These are phyloP conservation scores for Trichocladium antarcticum DNA, from an alignment of 495 filamentous ascomycete species.

Conservation along the genomic window DNA sequence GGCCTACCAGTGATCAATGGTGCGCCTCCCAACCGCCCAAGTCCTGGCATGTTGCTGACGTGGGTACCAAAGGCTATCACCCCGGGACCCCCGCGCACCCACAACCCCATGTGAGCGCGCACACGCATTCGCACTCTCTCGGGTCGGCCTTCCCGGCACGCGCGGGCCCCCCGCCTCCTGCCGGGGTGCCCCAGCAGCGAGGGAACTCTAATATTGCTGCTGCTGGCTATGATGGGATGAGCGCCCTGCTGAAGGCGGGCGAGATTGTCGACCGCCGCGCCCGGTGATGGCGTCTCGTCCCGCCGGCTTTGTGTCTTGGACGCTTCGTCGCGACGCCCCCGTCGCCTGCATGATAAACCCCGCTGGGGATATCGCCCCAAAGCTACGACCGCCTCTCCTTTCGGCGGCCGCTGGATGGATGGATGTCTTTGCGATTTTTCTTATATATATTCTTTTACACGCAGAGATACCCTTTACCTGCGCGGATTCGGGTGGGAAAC, in stretches of 20 bases:
- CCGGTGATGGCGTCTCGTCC: no score
- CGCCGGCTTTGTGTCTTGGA: no score
- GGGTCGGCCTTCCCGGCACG: neutral
- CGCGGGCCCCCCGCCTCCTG: neutral
- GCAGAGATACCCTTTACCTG: slow-evolving; percentile 1
- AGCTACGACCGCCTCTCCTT: no score
- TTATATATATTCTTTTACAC: neutral
- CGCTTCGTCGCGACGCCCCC: no score
- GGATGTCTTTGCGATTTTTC: no score
- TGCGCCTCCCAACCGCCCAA: neutral
- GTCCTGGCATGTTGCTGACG: slow-evolving; percentile 5
- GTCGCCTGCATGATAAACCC: neutral
- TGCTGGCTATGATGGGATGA: slow-evolving; percentile 43
- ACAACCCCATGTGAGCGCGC: neutral
- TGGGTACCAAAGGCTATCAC: slow-evolving; percentile 16
- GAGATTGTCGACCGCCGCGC: slow-evolving; percentile 42
- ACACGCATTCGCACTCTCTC: neutral
- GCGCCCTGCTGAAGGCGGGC: slow-evolving; percentile 42
- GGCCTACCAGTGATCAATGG: slow-evolving; percentile 14
- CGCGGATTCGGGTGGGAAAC: neutral
- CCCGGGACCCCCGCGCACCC: slow-evolving; percentile 3
- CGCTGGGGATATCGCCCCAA: no score
- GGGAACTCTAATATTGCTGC: slow-evolving; percentile 13
- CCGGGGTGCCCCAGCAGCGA: neutral
- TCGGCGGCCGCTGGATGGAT: no score